phyloP scores from a whole-genome alignment of 306 rosid species.

The Vicia villosa region DNA sequence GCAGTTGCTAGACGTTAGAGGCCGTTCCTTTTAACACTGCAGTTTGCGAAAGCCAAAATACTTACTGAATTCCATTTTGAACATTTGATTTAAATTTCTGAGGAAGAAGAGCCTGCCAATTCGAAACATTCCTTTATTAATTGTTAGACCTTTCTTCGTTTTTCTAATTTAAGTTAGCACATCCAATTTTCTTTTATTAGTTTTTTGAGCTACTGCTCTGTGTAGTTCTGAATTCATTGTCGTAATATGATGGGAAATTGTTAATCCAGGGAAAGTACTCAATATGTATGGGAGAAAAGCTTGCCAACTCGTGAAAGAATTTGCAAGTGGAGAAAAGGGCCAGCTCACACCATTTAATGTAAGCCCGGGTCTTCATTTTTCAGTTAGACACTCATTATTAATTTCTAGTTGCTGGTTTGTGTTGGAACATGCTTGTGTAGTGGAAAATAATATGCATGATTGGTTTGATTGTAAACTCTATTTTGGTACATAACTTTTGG shows the following conservation, averaged over 20 bases:
- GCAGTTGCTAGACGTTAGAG: no score
- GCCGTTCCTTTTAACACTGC: neutral
- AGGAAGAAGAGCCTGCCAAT: neutral
- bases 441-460: neutral
- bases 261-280: neutral
- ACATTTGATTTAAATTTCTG: neutral
- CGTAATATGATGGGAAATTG: slow-evolving; percentile 17
- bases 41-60: neutral
- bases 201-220: neutral
- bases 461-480: slow-evolving; percentile 18
- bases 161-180: neutral
- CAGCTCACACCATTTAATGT: slow-evolving; percentile 78
- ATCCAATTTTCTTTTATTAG: slow-evolving; percentile 2
- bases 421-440: neutral
- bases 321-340: slow-evolving; percentile 63
- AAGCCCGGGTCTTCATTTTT: slow-evolving; percentile 24
- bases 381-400: slow-evolving; percentile 3
- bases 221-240: neutral
- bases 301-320: slow-evolving; percentile 75
- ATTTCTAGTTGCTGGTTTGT: neutral
- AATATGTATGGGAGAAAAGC: slow-evolving; percentile 84
- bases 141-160: neutral
- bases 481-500: neutral
- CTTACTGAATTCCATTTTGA: neutral
- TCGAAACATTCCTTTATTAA: neutral